Evolutionary conservation across 306 rosid species (phyloP), one percentile per base, ranked within the genome.

Genomic region (Cucumis melo): DNA sequence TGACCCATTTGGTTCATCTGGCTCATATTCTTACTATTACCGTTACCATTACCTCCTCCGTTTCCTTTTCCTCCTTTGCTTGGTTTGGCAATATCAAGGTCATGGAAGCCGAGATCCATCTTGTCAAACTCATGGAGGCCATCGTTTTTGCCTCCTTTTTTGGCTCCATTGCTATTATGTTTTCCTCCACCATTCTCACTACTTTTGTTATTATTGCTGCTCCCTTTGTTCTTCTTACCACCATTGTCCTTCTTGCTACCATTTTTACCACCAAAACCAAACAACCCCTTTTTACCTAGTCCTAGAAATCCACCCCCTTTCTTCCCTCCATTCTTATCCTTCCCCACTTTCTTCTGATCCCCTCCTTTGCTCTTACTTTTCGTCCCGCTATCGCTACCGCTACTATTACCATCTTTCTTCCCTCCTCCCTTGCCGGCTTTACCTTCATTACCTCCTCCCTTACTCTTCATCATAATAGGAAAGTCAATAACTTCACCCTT

Each of bases 401-500:
- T 81, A 7, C 36, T 59, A 7, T 78, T 38, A 15, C 83, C 84
- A 11, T 54, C 78, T 4, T 79, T 29, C 67, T 82, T 84, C 78
- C 79, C 82, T n/a, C 86, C 93, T 50, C 81, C 89, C 56, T 86
- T 84, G 0, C 86, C 86, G 42, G 76, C 84, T 79, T 89, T 91
- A 0, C 74, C 84, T 72, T 79, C 90, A 11, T 82, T 78, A 27
- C 82, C 51, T 66, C 78, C 84, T 41, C 90, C 89, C 79, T 77
- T 94, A 0, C 83, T 83, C 76, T 86, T 86, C 81, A 70, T 53
- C 83, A 78, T 83, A 0, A 86, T 24, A 8, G 92, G 92, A 19
- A 92, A 79, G 81, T 94, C 96, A 68, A 87, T 68, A 38, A 50
- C 91, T 50, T 86, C 95, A n/a, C 91, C 97, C 78, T 87, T 90